These are phyloP conservation scores for Cenchrus americanus DNA, from an alignment of 176 grass and related monocot species.

Conservation along the genomic window DNA sequence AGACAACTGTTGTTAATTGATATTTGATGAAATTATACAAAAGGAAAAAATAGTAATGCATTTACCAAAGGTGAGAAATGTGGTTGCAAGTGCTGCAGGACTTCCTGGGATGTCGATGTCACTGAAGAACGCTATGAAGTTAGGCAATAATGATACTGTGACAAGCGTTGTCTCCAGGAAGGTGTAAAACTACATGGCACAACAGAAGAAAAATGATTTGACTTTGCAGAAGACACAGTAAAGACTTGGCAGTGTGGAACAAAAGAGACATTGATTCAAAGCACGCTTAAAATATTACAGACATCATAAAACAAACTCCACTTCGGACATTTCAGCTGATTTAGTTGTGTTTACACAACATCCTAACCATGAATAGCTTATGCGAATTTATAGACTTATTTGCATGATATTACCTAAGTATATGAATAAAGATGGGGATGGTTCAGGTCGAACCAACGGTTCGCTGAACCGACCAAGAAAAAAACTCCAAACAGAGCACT, in stretches of 20 bases:
- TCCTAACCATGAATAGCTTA: not conserved
- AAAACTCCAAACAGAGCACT: too few relatives aligned
- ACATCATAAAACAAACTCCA: not conserved
- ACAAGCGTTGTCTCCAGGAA: constrained; percentile 93
- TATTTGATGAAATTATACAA: not conserved
- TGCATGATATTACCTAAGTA: not conserved
- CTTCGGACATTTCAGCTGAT: not conserved
- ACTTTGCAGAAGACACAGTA: not conserved
- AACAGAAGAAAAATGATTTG: constrained; percentile 20
- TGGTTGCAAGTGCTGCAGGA: constrained; percentile 90
- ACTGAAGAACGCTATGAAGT: constrained; percentile 97
- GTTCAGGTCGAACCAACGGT: too few relatives aligned
- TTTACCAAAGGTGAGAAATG: constrained; percentile 92
- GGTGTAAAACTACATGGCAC: constrained; percentile 83
- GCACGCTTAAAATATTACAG: not conserved
- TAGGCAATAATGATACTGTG: constrained; percentile 76
- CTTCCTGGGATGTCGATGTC: constrained; percentile 82
- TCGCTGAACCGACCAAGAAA: too few relatives aligned
- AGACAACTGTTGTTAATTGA: constrained; percentile 28
- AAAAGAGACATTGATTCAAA: constrained; percentile 7
- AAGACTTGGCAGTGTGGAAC: not conserved
- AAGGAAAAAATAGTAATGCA: constrained; percentile 31
- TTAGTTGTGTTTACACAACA: not conserved
- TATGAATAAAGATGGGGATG: too few relatives aligned
- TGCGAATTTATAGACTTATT: not conserved